Conservation (phyloP, 75 land plant species). For the Cupressus sempervirens region DNA sequence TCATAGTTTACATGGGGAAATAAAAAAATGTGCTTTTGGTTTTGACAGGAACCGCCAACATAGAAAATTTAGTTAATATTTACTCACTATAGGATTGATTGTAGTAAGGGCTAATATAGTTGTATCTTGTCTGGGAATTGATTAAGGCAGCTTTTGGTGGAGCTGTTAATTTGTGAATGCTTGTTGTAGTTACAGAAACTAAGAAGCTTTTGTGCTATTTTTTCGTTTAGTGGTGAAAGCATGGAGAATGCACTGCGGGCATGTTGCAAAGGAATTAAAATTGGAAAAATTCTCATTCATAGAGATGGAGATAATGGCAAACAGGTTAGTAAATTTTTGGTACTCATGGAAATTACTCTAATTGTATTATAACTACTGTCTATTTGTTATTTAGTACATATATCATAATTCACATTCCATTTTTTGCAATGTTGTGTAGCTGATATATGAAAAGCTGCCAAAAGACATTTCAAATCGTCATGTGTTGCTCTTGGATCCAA, state of each 20-base stretch:
- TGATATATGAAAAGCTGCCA: constrained; percentile 85
- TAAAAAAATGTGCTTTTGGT: neutral
- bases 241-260: constrained; percentile 95
- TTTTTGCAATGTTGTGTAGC: constrained; percentile 31
- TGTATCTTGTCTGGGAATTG: neutral
- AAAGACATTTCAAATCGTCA: constrained; percentile 70
- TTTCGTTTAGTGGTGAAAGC: constrained; percentile 70
- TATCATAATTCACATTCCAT: neutral
- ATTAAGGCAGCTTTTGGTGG: neutral
- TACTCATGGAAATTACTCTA: neutral
- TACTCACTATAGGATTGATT: neutral
- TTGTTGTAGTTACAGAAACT: neutral
- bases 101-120: neutral
- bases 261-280: constrained; percentile 92
- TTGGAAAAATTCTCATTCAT: constrained; percentile 90
- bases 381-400: neutral
- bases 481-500: constrained; percentile 74
- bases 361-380: neutral
- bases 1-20: too few species aligned
- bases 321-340: constrained; percentile 37
- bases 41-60: neutral
- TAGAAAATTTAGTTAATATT: neutral
- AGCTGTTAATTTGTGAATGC: neutral
- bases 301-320: constrained; percentile 62
- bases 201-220: neutral